phyloP scores from a whole-genome alignment of 768 basidiomycete species.

The Porphyrellus cyaneotinctus region DNA sequence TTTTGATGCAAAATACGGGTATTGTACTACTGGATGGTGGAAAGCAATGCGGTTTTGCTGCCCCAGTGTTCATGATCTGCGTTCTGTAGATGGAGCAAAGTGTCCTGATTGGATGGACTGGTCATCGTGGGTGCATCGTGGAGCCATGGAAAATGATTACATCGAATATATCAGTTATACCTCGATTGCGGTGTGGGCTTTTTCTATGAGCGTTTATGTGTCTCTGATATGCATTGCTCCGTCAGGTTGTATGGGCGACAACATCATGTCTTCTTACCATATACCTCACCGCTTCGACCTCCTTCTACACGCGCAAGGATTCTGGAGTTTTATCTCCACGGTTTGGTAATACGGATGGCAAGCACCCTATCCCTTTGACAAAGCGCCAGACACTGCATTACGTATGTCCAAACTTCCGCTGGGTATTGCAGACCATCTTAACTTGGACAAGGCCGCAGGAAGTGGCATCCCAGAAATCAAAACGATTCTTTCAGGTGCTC shows the following conservation, averaged over 20 bases:
- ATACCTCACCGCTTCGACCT: slow-evolving; percentile 81
- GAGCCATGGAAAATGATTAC: slow-evolving; percentile 30
- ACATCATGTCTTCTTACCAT: slow-evolving; percentile 79
- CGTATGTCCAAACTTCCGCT: slow-evolving; percentile 43
- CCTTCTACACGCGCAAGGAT: slow-evolving; percentile 87
- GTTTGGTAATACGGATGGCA: slow-evolving; percentile 35
- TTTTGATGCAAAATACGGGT: slow-evolving; percentile 91
- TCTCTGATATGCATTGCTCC: neutral
- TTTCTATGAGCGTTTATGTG: neutral
- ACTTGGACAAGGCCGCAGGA: slow-evolving; percentile 70
- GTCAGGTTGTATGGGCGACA: slow-evolving; percentile 68
- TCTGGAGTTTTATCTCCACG: slow-evolving; percentile 59
- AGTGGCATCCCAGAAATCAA: slow-evolving; percentile 98
- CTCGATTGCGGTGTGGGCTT: slow-evolving; percentile 65
- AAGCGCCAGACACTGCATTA: slow-evolving; percentile 80
- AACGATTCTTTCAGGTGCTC: slow-evolving; percentile 76
- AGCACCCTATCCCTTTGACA: slow-evolving; percentile 24
- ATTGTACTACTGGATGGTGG: slow-evolving; percentile 67
- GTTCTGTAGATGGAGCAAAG: slow-evolving; percentile 26
- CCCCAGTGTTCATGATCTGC: slow-evolving; percentile 30
- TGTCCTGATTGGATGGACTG: slow-evolving; percentile 78
- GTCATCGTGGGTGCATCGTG: slow-evolving; percentile 38
- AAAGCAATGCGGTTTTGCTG: slow-evolving; percentile 84
- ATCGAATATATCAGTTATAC: slow-evolving; percentile 71
- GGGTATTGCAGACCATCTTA: slow-evolving; percentile 6